Conservation (phyloP, 495 filamentous ascomycete genomes). For the Lophium mytilinum region DNA sequence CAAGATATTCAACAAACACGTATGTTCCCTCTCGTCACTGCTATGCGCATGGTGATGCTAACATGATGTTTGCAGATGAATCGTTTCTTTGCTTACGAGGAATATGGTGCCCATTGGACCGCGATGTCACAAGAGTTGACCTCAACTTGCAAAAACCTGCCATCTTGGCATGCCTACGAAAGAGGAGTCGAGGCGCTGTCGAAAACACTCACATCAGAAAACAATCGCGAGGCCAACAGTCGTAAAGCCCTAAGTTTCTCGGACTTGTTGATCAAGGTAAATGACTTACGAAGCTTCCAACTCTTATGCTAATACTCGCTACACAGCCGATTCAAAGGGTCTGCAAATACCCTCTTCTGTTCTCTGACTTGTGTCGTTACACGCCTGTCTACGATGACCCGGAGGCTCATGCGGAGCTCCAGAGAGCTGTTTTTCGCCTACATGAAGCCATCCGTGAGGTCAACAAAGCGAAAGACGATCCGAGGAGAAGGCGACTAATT, state of each 20-base stretch:
- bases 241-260: conserved; percentile 70
- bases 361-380: conserved; percentile 69
- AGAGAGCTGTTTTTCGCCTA: conserved; percentile 62
- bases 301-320: background rate
- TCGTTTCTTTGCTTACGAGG: conserved; percentile 77
- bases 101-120: conserved; percentile 82
- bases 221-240: conserved; percentile 52
- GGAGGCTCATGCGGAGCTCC: conserved; percentile 66
- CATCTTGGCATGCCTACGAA: conserved; percentile 74
- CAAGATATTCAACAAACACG: conserved; percentile 65
- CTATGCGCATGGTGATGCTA: background rate
- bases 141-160: conserved; percentile 57
- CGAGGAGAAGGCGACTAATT: conserved; percentile 35
- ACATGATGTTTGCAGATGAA: conserved; percentile 47
- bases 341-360: conserved; percentile 85
- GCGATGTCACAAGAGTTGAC: conserved; percentile 67
- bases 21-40: conserved; percentile 27
- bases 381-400: conserved; percentile 81
- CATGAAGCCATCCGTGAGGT: conserved; percentile 64
- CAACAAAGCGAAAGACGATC: conserved; percentile 59
- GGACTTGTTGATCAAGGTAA: conserved; percentile 87
- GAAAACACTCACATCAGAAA: conserved; percentile 62
- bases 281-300: background rate
- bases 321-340: conserved; percentile 83
- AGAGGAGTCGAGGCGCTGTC: conserved; percentile 82